These are phyloP conservation scores for Pseudozyma flocculosa DNA, from an alignment of 1,284 basidiomycete species.

Conservation along the genomic window DNA sequence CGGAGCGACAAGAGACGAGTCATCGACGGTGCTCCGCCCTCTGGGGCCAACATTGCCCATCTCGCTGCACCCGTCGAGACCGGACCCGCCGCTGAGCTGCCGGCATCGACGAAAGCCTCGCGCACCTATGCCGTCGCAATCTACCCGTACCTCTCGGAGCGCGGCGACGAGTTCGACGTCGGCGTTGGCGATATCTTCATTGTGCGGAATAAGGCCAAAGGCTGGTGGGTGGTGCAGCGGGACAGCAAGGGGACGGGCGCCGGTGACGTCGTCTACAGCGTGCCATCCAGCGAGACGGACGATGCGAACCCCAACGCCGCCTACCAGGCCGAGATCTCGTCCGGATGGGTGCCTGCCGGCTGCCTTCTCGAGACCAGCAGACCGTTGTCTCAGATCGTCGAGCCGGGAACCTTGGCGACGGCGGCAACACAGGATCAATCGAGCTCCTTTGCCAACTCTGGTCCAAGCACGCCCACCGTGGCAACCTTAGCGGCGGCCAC, in stretches of 20 bases:
- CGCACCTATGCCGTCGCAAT: constrained; percentile 79
- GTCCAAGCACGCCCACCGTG: constrained; percentile 27
- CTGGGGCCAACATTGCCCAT: constrained; percentile 19
- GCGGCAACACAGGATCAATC: constrained; percentile 2
- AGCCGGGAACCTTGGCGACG: constrained; percentile 4
- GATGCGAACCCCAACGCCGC: constrained; percentile 6
- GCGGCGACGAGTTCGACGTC: constrained; percentile 97
- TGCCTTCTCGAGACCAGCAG: constrained; percentile 82
- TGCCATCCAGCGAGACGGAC: constrained; percentile 66
- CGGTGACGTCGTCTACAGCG: constrained; percentile 74
- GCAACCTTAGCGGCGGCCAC: constrained; percentile 2
- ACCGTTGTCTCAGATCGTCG: constrained; percentile 57
- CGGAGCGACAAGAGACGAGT: constrained; percentile 23
- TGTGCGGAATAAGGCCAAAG: constrained; percentile 86
- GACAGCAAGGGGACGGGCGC: constrained; percentile 73
- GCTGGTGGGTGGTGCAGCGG: constrained; percentile 98
- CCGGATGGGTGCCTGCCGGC: constrained; percentile 63
- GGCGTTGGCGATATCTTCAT: constrained; percentile 76
- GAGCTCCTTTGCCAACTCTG: constrained; percentile 22
- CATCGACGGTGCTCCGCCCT: constrained; percentile 18
- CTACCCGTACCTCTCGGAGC: constrained; percentile 92
- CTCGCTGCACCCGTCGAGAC: constrained; percentile 20
- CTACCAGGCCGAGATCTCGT: constrained; percentile 36
- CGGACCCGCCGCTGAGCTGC: constrained; percentile 40
- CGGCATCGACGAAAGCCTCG: constrained; percentile 12